Percentiles rank a stretch among this genome's conserved stretches.
Conservation (phyloP, 225 moss, liverwort and hornwort species). For the Physcomitrium patens region DNA sequence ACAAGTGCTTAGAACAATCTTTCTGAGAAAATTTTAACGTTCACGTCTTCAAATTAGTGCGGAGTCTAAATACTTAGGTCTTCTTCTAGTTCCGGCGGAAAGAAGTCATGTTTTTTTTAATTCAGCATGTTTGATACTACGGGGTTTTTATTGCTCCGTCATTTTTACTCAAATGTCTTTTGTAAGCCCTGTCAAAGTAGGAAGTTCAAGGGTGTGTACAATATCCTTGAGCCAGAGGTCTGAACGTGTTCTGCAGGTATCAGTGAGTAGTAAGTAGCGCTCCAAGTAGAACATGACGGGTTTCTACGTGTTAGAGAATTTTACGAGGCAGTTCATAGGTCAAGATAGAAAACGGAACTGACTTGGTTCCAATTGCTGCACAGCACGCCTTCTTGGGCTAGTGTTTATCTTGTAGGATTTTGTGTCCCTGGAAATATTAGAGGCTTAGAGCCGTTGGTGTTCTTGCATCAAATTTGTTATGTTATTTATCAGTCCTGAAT, state of each 20-base stretch:
- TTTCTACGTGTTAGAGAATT: conserved; percentile 18
- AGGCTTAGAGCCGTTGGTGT: conserved; percentile 17
- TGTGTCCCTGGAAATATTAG: conserved; percentile 3
- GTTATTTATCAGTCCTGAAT: neutral
- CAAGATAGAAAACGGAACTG: conserved; percentile 14
- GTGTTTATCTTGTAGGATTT: conserved; percentile 17
- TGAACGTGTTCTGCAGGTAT: neutral
- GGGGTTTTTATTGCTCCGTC: conserved; percentile 32
- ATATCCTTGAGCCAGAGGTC: conserved; percentile 32
- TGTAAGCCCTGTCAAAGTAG: conserved; percentile 31
- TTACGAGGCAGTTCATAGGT: neutral
- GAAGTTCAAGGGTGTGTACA: conserved; percentile 34
- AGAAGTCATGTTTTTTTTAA: conserved; percentile 15
- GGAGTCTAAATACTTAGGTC: neutral
- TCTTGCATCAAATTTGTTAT: conserved; percentile 15
- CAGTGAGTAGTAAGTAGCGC: conserved; percentile 24
- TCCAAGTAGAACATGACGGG: conserved; percentile 27
- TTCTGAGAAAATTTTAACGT: no score
- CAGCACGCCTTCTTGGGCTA: conserved; percentile 9
- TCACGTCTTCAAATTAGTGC: no score
- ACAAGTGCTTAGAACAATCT: no score
- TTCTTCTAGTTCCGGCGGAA: conserved; percentile 29
- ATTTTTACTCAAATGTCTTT: conserved; percentile 41
- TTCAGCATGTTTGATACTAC: conserved; percentile 20
- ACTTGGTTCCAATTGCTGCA: conserved; percentile 19